Percentiles rank a stretch among this genome's conserved stretches.
Evolutionary conservation across 225 moss, liverwort and hornwort genomes (phyloP).

Genomic region (Antitrichia curtipendula): DNA sequence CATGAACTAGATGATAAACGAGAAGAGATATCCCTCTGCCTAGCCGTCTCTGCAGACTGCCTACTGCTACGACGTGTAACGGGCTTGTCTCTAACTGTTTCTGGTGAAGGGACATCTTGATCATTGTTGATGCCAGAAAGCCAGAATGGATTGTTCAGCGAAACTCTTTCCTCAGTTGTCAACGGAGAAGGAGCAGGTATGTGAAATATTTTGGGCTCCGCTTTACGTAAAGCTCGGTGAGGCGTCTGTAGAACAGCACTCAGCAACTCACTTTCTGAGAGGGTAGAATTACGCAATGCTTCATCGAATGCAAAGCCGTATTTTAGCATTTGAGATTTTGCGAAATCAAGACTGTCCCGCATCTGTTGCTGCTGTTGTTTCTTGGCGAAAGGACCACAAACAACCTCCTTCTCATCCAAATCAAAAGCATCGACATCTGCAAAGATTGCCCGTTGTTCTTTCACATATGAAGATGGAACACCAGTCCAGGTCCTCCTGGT

Average conservation of each 20-base stretch:
- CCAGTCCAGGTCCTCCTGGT: slow-evolving; percentile 48
- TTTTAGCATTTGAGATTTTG: slow-evolving; percentile 23
- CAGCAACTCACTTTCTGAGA: slow-evolving; percentile 33
- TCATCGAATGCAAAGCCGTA: slow-evolving; percentile 5
- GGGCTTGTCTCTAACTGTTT: slow-evolving; percentile 17
- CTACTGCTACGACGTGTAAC: slow-evolving; percentile 19
- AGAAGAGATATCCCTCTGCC: background rate
- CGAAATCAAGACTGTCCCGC: slow-evolving; percentile 30
- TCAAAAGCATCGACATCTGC: slow-evolving; percentile 88
- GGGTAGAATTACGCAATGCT: slow-evolving; percentile 14
- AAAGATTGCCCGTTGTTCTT: slow-evolving; percentile 75
- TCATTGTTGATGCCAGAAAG: background rate
- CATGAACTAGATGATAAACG: slow-evolving; percentile 27
- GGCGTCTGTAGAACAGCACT: slow-evolving; percentile 75
- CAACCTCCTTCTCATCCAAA: slow-evolving; percentile 67
- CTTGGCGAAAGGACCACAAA: slow-evolving; percentile 29
- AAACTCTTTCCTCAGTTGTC: background rate
- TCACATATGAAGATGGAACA: slow-evolving; percentile 61
- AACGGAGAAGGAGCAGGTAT: background rate
- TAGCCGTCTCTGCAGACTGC: slow-evolving; percentile 3
- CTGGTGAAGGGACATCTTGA: slow-evolving; percentile 12
- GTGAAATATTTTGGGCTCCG: background rate
- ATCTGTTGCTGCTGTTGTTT: slow-evolving; percentile 24
- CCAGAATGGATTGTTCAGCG: slow-evolving; percentile 1
- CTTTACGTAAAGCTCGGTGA: background rate